Conservation (phyloP, 805 yeast species). For the Cyberlindnera galapagoensis region DNA sequence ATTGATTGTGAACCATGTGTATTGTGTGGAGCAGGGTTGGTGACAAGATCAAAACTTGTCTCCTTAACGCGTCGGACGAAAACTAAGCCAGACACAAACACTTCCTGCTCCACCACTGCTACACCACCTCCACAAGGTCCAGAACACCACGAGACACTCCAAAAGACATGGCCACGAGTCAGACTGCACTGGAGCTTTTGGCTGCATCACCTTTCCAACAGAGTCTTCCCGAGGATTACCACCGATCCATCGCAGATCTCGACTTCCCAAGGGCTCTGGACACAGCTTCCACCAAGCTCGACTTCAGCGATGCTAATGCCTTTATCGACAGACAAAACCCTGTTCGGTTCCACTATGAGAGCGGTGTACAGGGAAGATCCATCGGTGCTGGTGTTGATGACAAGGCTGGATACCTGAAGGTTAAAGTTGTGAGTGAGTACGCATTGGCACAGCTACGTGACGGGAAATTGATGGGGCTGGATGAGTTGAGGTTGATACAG, state of each 20-base stretch:
- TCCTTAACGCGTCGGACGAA: too few relatives aligned
- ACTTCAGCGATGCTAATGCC: conserved; percentile 13
- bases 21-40: too few relatives aligned
- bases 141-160: too few relatives aligned
- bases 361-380: conserved; percentile 4
- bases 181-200: conserved; percentile 5
- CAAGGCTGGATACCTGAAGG: conserved; percentile 12
- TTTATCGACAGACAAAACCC: conserved; percentile 4
- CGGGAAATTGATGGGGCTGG: conserved; percentile 8
- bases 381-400: conserved; percentile 1
- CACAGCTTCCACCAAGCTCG: conserved; percentile 1
- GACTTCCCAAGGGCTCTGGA: conserved; percentile 6
- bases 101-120: too few relatives aligned
- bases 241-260: conserved; percentile 1
- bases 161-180: too few relatives aligned
- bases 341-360: conserved; percentile 2
- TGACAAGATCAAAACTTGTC: too few relatives aligned
- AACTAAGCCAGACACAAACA: too few relatives aligned
- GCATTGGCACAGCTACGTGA: conserved; percentile 15
- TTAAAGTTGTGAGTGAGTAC: conserved; percentile 18
- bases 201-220: conserved; percentile 18
- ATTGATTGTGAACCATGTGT: too few relatives aligned
- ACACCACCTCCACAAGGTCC: too few relatives aligned
- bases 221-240: conserved; percentile 10
- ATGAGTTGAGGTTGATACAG: conserved; percentile 9